Evolutionary conservation across 257 asterid genomes (phyloP).

Genomic region (Lycium barbarum): DNA sequence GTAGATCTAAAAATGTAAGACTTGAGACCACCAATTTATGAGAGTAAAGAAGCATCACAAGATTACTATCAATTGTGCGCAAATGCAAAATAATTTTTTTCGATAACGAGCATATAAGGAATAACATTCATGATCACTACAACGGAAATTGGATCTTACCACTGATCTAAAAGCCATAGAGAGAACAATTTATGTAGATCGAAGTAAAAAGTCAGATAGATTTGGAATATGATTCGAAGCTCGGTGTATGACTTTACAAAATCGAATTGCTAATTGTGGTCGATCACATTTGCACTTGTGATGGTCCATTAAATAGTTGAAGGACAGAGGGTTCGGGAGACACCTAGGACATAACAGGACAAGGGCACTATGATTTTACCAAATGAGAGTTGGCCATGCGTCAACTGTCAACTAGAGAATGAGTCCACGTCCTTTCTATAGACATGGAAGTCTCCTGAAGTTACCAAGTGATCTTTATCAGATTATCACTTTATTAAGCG

Average conservation of each 20-base stretch:
- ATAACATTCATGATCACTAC: no score
- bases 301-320: not conserved
- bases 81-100: no score
- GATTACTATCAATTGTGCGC: no score
- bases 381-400: not conserved
- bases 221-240: no score
- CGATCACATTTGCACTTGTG: not conserved
- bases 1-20: no score
- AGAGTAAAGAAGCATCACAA: no score
- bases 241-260: not conserved
- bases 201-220: no score
- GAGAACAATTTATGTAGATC: not conserved
- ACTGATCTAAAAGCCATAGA: slow-evolving; percentile 33
- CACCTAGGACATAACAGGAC: not conserved
- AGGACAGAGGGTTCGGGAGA: slow-evolving; percentile 23
- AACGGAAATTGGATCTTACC: slow-evolving; percentile 14
- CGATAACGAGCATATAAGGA: not conserved
- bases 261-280: not conserved
- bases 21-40: no score
- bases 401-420: not conserved
- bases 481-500: not conserved
- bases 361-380: not conserved
- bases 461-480: not conserved
- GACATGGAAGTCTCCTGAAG: slow-evolving; percentile 27
- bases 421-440: not conserved